A percentile compares a stretch with the other conserved stretches of the same genome.
Evolutionary conservation across 225 moss, liverwort and hornwort genomes (phyloP).

Genomic region (Physcomitrium patens): DNA sequence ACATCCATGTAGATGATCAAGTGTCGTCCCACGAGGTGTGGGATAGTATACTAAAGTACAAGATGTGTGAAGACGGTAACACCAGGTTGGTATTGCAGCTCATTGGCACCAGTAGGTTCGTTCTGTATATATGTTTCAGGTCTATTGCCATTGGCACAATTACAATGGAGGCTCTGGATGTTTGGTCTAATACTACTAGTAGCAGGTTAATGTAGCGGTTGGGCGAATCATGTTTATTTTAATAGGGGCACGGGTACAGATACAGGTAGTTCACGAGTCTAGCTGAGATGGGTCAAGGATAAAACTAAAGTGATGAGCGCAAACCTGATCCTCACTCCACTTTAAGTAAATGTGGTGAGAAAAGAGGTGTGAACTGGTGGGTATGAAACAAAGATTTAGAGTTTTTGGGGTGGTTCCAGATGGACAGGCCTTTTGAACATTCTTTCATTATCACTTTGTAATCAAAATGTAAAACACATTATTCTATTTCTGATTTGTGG

Average conservation of each 20-base stretch:
- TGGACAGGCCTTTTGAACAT: no score
- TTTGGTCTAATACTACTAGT: constrained; percentile 48
- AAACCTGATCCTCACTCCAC: not conserved
- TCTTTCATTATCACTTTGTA: no score
- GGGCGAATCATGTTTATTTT: constrained; percentile 26
- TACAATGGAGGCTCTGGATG: constrained; percentile 40
- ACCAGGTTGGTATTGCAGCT: constrained; percentile 20
- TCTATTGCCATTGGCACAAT: constrained; percentile 29
- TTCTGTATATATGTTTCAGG: constrained; percentile 42
- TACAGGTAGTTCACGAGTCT: not conserved
- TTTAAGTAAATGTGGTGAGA: constrained; percentile 27
- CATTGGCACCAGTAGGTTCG: constrained; percentile 26
- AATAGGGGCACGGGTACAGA: constrained; percentile 20
- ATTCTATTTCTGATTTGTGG: no score
- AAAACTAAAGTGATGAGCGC: constrained; percentile 5
- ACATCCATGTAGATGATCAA: constrained; percentile 19
- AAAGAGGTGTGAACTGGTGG: constrained; percentile 29
- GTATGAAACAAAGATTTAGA: constrained; percentile 22
- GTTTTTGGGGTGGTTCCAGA: not conserved
- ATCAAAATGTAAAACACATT: no score
- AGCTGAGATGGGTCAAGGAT: constrained; percentile 25
- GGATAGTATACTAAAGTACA: constrained; percentile 26
- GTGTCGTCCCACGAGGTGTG: constrained; percentile 16
- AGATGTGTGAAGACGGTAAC: constrained; percentile 8
- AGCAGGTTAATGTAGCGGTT: constrained; percentile 26